Evolutionary conservation across 2,329 filamentous ascomycete genomes (phyloP).

Genomic region (Akanthomyces uredinophilus): DNA sequence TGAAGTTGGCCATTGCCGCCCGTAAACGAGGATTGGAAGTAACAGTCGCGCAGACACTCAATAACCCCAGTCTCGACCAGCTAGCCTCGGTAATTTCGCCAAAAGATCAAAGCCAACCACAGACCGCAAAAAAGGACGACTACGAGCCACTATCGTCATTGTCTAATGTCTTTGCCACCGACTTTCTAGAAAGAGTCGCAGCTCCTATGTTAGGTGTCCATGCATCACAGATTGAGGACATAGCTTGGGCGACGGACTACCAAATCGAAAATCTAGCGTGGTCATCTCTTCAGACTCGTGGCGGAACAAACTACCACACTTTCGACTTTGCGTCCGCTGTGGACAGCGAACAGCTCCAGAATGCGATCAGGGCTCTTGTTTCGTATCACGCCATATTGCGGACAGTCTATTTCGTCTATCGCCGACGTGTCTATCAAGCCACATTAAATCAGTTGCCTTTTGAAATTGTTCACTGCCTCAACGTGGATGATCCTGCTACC

Average conservation of each 20-base stretch:
- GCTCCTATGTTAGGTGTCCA: not conserved
- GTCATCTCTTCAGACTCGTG: slow-evolving; percentile 8
- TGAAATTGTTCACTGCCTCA: not conserved
- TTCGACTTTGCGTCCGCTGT: not conserved
- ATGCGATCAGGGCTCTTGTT: not conserved
- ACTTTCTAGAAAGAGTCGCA: slow-evolving; percentile 29
- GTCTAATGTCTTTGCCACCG: not conserved
- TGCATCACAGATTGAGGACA: not conserved
- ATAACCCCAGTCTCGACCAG: not conserved
- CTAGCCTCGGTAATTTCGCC: not conserved
- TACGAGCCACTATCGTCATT: not conserved
- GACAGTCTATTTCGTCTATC: slow-evolving; percentile 2
- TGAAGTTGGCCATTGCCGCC: not conserved
- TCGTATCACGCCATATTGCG: slow-evolving; percentile 3
- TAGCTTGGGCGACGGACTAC: slow-evolving; percentile 5
- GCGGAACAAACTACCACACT: slow-evolving; percentile 10
- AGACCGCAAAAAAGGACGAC: not conserved
- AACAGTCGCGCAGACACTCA: not conserved
- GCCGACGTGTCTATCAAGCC: slow-evolving; percentile 2
- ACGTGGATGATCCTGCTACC: not conserved
- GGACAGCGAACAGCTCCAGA: not conserved
- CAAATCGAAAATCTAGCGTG: slow-evolving; percentile 12
- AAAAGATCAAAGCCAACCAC: not conserved
- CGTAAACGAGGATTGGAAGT: not conserved
- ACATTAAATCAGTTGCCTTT: not conserved